Evolutionary conservation across 1,284 basidiomycete genomes (phyloP).

Genomic region (Omphalotus olearius): DNA sequence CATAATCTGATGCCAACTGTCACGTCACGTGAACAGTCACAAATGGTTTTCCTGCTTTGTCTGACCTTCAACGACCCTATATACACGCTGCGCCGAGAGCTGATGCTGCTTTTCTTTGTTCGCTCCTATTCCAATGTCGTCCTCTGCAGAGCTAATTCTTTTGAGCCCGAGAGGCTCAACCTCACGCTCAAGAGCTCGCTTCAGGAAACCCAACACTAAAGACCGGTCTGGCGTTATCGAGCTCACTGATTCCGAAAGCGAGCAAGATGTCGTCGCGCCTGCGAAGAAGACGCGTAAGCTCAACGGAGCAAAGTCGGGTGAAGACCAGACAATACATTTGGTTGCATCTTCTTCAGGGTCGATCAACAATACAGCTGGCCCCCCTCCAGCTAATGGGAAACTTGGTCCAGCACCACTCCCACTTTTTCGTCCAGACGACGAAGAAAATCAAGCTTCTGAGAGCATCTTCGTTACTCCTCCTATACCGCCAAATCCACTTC

Average conservation of each 20-base stretch:
- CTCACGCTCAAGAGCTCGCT: not conserved
- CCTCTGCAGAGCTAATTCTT: not conserved
- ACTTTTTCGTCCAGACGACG: slow-evolving; percentile 25
- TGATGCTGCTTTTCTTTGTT: too few species aligned
- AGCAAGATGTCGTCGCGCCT: not conserved
- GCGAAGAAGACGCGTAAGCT: not conserved
- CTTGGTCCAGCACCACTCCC: slow-evolving; percentile 3
- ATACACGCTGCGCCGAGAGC: too few species aligned
- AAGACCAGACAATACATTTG: not conserved
- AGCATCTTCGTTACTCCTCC: not conserved
- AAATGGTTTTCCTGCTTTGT: not conserved
- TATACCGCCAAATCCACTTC: slow-evolving; percentile 1
- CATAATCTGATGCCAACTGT: not conserved
- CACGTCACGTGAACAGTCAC: slow-evolving; percentile 4
- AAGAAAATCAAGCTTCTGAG: slow-evolving; percentile 22
- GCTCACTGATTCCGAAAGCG: slow-evolving; percentile 12
- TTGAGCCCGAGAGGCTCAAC: not conserved
- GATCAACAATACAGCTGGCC: slow-evolving; percentile 1
- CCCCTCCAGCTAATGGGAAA: not conserved
- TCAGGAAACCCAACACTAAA: not conserved
- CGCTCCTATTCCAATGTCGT: slow-evolving; percentile 1
- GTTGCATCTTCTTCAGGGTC: not conserved
- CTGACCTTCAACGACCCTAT: not conserved
- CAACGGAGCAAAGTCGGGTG: not conserved
- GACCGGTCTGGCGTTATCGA: slow-evolving; percentile 4